phyloP scores from a whole-genome alignment of 352 stramenopile species.

The Globisporangium radiosum region DNA sequence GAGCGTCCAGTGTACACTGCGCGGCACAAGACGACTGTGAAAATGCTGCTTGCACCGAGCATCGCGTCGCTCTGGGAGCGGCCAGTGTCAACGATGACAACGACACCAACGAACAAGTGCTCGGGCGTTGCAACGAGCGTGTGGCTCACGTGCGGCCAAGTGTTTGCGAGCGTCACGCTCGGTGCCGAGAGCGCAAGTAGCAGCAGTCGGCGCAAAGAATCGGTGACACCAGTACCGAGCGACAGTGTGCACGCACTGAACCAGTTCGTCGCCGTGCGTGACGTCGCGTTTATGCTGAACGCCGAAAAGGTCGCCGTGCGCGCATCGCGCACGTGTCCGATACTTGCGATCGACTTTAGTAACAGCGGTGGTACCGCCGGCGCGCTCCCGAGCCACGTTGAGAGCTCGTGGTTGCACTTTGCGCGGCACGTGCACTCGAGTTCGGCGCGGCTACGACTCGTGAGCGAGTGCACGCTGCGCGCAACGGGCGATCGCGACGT shows the following conservation, averaged over 20 bases:
- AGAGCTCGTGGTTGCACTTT: slow-evolving; percentile 48
- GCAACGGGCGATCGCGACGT: slow-evolving; percentile 35
- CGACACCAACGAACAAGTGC: neutral
- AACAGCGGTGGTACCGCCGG: slow-evolving; percentile 19
- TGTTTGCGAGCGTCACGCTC: slow-evolving; percentile 50
- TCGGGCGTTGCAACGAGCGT: slow-evolving; percentile 17
- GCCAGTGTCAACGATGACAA: neutral
- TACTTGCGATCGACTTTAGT: slow-evolving; percentile 38
- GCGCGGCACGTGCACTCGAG: slow-evolving; percentile 27
- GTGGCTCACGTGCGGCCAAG: slow-evolving; percentile 52
- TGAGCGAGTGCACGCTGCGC: slow-evolving; percentile 50
- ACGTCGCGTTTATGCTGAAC: slow-evolving; percentile 50
- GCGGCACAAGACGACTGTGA: slow-evolving; percentile 27
- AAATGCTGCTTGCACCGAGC: slow-evolving; percentile 63
- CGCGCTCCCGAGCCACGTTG: slow-evolving; percentile 26
- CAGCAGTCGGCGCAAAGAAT: slow-evolving; percentile 10
- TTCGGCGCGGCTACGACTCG: slow-evolving; percentile 39
- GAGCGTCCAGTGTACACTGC: slow-evolving; percentile 7
- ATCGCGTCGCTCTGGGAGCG: slow-evolving; percentile 53
- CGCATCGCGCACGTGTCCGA: slow-evolving; percentile 29
- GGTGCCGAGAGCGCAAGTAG: slow-evolving; percentile 19
- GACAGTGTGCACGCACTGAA: slow-evolving; percentile 34
- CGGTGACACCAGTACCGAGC: slow-evolving; percentile 5
- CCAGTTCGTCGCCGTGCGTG: slow-evolving; percentile 28
- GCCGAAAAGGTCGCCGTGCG: slow-evolving; percentile 49